Conservation (phyloP, 2,329 filamentous ascomycete species). For the Fusarium xylarioides region DNA sequence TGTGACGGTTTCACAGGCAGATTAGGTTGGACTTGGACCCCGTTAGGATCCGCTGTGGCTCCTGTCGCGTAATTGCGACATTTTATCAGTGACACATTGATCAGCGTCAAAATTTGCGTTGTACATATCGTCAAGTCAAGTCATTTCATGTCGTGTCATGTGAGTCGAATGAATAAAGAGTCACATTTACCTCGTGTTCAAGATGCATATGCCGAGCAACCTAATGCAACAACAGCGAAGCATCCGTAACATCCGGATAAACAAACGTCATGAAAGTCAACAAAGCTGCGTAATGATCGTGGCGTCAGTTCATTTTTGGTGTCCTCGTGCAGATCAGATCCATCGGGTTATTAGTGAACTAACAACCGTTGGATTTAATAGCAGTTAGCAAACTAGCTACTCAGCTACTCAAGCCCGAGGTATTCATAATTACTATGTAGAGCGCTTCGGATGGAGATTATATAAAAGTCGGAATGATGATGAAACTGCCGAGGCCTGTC, state of each 20-base stretch:
- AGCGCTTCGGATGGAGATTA: neutral
- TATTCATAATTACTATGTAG: neutral
- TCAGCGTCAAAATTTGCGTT: neutral
- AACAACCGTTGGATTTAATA: neutral
- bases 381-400: neutral
- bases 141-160: neutral
- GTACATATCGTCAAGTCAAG: neutral
- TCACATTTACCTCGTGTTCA: neutral
- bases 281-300: slow-evolving; percentile 11
- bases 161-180: neutral
- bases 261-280: slow-evolving; percentile 16
- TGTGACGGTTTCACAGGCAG: slow-evolving; percentile 25
- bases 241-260: slow-evolving; percentile 15
- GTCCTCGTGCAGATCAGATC: neutral
- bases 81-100: neutral
- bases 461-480: neutral
- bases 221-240: neutral
- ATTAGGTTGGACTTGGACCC: slow-evolving; percentile 20
- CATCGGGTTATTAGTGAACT: too few species aligned
- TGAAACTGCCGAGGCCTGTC: slow-evolving; percentile 4
- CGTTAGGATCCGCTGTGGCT: slow-evolving; percentile 6
- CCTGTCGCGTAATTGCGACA: neutral
- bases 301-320: neutral
- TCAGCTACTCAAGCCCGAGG: neutral
- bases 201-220: neutral